phyloP scores from a whole-genome alignment of 1,139 yeast species.

The Yamadazyma sp. region DNA sequence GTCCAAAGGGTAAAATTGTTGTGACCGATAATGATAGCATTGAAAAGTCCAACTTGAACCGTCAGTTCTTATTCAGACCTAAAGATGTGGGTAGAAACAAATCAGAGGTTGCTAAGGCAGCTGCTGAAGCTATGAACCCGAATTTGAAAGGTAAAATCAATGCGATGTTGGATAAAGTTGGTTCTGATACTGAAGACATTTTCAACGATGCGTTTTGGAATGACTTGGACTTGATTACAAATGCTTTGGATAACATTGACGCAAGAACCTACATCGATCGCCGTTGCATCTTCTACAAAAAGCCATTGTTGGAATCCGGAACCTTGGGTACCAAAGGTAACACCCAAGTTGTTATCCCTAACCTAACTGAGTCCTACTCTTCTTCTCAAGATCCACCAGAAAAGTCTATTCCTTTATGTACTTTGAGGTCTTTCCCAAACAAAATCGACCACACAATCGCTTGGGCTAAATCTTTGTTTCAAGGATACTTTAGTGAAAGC shows the following conservation, averaged over 20 bases:
- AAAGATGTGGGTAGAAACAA: constrained; percentile 91
- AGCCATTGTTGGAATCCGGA: constrained; percentile 93
- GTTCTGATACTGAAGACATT: constrained; percentile 85
- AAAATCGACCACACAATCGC: constrained; percentile 98
- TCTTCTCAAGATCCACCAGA: constrained; percentile 99
- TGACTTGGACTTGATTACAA: constrained; percentile 80
- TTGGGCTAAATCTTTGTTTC: constrained; percentile 96
- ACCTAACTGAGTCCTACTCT: constrained; percentile 90
- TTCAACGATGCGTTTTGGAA: constrained; percentile 90
- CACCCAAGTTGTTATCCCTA: constrained; percentile 93
- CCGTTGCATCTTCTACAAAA: constrained; percentile 89
- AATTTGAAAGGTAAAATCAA: constrained; percentile 76
- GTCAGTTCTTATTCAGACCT: constrained; percentile 94
- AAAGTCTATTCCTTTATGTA: constrained; percentile 94
- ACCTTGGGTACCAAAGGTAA: constrained; percentile 98
- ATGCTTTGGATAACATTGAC: constrained; percentile 95
- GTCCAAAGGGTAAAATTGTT: constrained; percentile 78
- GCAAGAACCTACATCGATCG: constrained; percentile 98
- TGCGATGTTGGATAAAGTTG: constrained; percentile 82
- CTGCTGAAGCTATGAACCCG: constrained; percentile 84
- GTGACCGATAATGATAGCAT: constrained; percentile 95
- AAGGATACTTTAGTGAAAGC: constrained; percentile 86
- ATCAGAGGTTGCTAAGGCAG: constrained; percentile 86
- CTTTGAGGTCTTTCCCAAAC: constrained; percentile 94
- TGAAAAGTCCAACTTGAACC: constrained; percentile 91